Conservation (phyloP, 2,329 filamentous ascomycete genomes). For the Ramichloridium luteum region DNA sequence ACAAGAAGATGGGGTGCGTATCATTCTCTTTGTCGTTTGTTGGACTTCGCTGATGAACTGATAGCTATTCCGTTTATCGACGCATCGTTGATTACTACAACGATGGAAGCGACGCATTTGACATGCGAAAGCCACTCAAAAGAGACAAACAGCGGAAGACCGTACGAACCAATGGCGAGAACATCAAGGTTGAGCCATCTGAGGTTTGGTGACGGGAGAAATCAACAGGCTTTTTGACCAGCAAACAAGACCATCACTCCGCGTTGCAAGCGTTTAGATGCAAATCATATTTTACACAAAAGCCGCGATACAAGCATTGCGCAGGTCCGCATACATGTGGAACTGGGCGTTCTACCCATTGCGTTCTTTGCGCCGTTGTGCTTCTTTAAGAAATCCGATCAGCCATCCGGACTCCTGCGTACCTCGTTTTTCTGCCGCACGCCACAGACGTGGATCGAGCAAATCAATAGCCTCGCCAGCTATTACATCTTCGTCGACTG, state of each 20-base stretch:
- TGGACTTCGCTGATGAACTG: conserved; percentile 3
- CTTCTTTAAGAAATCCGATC: conserved; percentile 13
- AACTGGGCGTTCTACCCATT: too few species aligned
- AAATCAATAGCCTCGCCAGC: conserved; percentile 15
- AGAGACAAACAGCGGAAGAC: conserved; percentile 66
- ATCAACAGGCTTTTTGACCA: too few species aligned
- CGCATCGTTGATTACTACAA: conserved; percentile 87
- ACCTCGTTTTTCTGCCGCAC: conserved; percentile 20
- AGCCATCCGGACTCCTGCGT: conserved; percentile 22
- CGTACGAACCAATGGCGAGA: conserved; percentile 68
- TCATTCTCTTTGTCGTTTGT: not conserved
- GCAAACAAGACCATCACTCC: too few species aligned
- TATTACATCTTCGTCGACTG: conserved; percentile 4
- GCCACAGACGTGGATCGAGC: conserved; percentile 24
- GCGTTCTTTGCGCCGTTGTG: conserved; percentile 8
- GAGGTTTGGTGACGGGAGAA: conserved; percentile 83
- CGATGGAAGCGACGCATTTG: conserved; percentile 88
- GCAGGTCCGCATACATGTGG: too few species aligned
- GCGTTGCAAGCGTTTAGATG: too few species aligned
- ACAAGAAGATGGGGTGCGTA: conserved; percentile 68
- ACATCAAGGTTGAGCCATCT: conserved; percentile 62
- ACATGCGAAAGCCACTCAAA: conserved; percentile 88
- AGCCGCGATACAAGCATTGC: too few species aligned
- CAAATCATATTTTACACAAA: too few species aligned
- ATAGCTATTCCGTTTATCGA: conserved; percentile 66